These are phyloP conservation scores for Arthroderma sp. DNA, from an alignment of 2,329 filamentous ascomycete genomes.

Conservation along the genomic window DNA sequence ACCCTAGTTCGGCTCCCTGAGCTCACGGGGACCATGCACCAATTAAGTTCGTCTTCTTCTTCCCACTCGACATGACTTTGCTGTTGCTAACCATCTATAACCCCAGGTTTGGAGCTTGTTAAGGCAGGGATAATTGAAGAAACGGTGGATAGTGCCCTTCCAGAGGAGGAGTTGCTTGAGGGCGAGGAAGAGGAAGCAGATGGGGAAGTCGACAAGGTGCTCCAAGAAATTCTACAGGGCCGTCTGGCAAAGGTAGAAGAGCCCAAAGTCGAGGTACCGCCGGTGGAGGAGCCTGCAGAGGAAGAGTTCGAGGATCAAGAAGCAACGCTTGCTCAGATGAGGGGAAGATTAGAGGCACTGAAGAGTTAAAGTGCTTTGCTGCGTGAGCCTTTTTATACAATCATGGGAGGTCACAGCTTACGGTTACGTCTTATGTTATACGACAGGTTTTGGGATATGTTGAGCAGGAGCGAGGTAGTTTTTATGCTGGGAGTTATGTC, in stretches of 20 bases:
- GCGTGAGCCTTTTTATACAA: no score
- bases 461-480: no score
- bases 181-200: slow-evolving; percentile 63
- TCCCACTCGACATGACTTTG: background rate
- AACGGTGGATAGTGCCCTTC: slow-evolving; percentile 79
- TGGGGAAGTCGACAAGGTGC: slow-evolving; percentile 81
- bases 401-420: no score
- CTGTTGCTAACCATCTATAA: slow-evolving; percentile 23
- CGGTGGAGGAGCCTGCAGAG: slow-evolving; percentile 42
- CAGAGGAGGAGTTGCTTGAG: slow-evolving; percentile 57
- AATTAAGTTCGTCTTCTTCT: slow-evolving; percentile 25
- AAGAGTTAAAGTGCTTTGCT: slow-evolving; percentile 51
- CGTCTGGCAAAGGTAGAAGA: slow-evolving; percentile 41
- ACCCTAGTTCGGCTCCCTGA: slow-evolving; percentile 70
- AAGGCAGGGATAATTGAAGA: slow-evolving; percentile 96
- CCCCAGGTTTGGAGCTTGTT: slow-evolving; percentile 52
- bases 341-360: slow-evolving; percentile 76
- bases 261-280: slow-evolving; percentile 21
- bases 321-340: slow-evolving; percentile 87
- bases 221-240: slow-evolving; percentile 81
- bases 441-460: no score
- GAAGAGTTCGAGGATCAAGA: slow-evolving; percentile 76
- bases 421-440: no score
- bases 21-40: slow-evolving; percentile 76
- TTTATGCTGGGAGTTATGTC: no score